A percentile compares a stretch with the other conserved stretches of the same genome.
Evolutionary conservation across 495 filamentous ascomycete species (phyloP).

Genomic region (Astrothelium subdiscretum): DNA sequence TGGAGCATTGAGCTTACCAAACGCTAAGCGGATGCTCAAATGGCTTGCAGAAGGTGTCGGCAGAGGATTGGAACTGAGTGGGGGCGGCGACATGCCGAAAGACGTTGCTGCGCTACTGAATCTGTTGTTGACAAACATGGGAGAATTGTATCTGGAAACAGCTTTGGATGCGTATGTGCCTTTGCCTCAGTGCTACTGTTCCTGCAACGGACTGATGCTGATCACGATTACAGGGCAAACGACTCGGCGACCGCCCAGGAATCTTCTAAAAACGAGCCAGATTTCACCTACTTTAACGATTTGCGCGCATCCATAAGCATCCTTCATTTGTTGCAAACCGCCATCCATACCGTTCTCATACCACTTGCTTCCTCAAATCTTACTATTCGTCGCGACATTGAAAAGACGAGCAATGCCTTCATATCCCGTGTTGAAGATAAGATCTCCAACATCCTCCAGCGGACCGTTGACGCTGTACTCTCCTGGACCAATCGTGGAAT

Average conservation of each 20-base stretch:
- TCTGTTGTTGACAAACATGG: conserved; percentile 79
- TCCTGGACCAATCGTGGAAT: conserved; percentile 60
- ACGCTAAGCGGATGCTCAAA: conserved; percentile 89
- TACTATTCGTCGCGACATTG: conserved; percentile 80
- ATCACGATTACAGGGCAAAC: conserved; percentile 35
- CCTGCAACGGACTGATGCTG: not conserved
- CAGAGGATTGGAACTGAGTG: conserved; percentile 78
- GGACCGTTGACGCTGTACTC: conserved; percentile 70
- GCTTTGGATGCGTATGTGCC: conserved; percentile 57
- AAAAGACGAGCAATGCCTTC: conserved; percentile 62
- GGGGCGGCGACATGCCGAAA: conserved; percentile 79
- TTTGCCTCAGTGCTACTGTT: conserved; percentile 18
- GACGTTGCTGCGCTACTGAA: conserved; percentile 81
- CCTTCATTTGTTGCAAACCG: conserved; percentile 83
- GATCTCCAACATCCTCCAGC: conserved; percentile 73
- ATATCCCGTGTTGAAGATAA: conserved; percentile 78
- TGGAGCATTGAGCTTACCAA: conserved; percentile 68
- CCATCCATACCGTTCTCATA: conserved; percentile 81
- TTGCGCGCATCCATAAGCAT: conserved; percentile 76
- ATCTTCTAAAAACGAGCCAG: conserved; percentile 67
- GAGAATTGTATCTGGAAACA: conserved; percentile 88
- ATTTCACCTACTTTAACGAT: conserved; percentile 68
- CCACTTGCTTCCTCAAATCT: conserved; percentile 79
- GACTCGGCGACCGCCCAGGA: conserved; percentile 68
- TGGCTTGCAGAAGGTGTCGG: conserved; percentile 96